Evolutionary conservation across 1,284 basidiomycete genomes (phyloP), one percentile per base, ranked within the genome.

Genomic region (Stereum hirsutum): DNA sequence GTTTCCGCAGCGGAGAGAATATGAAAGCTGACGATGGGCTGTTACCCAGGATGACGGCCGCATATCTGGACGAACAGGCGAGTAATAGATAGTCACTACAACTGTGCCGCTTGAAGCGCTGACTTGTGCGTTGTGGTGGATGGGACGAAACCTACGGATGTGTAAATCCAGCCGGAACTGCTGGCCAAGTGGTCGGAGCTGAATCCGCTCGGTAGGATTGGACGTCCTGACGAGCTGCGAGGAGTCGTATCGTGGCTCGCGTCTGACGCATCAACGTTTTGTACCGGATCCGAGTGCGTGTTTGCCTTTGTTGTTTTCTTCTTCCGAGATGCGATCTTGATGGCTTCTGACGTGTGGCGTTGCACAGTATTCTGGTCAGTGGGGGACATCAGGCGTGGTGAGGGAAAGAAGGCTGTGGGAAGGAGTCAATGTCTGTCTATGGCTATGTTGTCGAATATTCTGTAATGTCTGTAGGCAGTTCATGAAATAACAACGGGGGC

Each of bases 221-320:
- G 87, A 26, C 66, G 83, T 11, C 74, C 81, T 0, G 82, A 89
- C 55, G 87, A 90, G 59, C 59, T 89, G 54, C 71, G 87, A 5
- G 86, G 86, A n/a, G 85, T 85, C 0, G 69, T 79, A 33, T 65
- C 76, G 10, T 89, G 87, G 87, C 66, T 89, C n/a, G 84, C 84
- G 31, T 83, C 80, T 46, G 83, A 85, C 48, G 81, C 82, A 34
- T 84, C 80, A 4, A 82, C 72, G 31, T 86, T 80, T 56, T 86
- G 83, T 53, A 86, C 82, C 0, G 82, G 83, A 36, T 68, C 66
- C 81, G 80, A 86, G 82, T 85, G 55, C 53, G 80, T 79, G 27
- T 10, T 14, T 17, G 36, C 27, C 35, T 32, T 31, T 25, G 35
- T 38, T 19, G 7, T 17, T 37, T 24, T 37, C 30, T 28, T 28